Evolutionary conservation across 257 asterid genomes (phyloP), one percentile per base, ranked within the genome.

Genomic region (Gynochthodes officinalis): DNA sequence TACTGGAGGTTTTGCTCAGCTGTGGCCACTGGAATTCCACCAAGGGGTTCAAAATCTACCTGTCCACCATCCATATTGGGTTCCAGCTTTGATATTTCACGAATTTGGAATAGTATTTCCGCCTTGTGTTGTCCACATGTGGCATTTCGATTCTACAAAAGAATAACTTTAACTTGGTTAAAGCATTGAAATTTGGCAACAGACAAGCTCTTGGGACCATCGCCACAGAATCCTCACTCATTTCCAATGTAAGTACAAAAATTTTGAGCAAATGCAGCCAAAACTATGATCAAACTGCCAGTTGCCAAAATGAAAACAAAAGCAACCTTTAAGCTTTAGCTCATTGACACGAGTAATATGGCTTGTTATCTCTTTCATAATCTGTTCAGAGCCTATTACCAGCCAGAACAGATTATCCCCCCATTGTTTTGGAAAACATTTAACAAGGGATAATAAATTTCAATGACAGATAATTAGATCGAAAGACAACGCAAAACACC

Each of bases 121-220:
- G 84, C 96, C 77, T 89, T 95, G 83, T 92, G 82, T 78, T 83
- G 84, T 28, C 99, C 99, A 77, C 96, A 95, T 0, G 82, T 77
- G 14, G 94, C 89, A 84, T 95, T 92, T 50, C 99, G 95, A 69
- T 95, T 95, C 99, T 95, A 82, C 69, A 80, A 77, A 27, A 63
- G 64, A 79, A 48, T 53, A 76, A 39, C 52, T 68, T 64, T 4
- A 52, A 62, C 40, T 35, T 71, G 61, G 72, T 74, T 43, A 81
- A 39, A 44, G 67, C 59, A 19, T 64, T 27, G 10, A 4, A 61
- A 39, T 62, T 32, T 60, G 37, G 58, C 66, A 50, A 49, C 13
- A 61, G 67, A 30, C 30, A 50, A 62, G 63, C 64, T 35, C 27
- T 9, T 33, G n/a, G 46, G n/a, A 50, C 10, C 33, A 37, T 46